Evolutionary conservation across 768 basidiomycete species (phyloP).

Genomic region (Leccinum rimulosum): DNA sequence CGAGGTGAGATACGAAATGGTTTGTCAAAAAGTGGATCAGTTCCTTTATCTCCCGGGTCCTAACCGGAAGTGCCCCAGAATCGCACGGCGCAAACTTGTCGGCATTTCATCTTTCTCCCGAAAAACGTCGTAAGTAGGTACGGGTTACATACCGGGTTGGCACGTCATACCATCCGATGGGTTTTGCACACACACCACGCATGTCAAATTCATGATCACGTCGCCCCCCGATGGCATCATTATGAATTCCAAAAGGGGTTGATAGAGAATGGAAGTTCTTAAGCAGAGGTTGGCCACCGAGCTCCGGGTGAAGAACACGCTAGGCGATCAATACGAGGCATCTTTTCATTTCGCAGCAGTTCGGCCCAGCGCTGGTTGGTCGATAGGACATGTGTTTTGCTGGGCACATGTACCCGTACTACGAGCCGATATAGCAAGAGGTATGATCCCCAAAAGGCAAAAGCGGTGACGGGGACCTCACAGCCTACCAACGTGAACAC

Average conservation of each 20-base stretch:
- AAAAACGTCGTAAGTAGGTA: neutral
- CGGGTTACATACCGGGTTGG: neutral
- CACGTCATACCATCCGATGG: neutral
- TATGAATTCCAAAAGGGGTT: conserved; percentile 15
- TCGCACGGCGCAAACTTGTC: conserved; percentile 14
- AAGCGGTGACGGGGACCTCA: conserved; percentile 23
- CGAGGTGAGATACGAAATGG: neutral
- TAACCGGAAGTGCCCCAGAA: conserved; percentile 12
- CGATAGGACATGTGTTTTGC: conserved; percentile 18
- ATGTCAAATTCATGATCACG: conserved; percentile 17
- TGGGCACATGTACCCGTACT: conserved; percentile 10
- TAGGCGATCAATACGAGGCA: conserved; percentile 25
- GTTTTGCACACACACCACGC: neutral
- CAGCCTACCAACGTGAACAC: conserved; percentile 1
- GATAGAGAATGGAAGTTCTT: conserved; percentile 25
- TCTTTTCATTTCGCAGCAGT: conserved; percentile 19
- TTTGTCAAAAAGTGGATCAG: conserved; percentile 7
- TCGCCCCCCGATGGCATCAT: conserved; percentile 18
- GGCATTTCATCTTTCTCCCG: neutral
- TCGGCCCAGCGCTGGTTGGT: conserved; percentile 1
- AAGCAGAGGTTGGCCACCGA: neutral
- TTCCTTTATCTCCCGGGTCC: conserved; percentile 9
- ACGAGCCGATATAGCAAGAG: conserved; percentile 3
- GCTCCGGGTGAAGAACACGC: conserved; percentile 5
- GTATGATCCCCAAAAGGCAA: conserved; percentile 16